phyloP scores from a whole-genome alignment of 306 rosid species.

The Inga oerstediana region DNA sequence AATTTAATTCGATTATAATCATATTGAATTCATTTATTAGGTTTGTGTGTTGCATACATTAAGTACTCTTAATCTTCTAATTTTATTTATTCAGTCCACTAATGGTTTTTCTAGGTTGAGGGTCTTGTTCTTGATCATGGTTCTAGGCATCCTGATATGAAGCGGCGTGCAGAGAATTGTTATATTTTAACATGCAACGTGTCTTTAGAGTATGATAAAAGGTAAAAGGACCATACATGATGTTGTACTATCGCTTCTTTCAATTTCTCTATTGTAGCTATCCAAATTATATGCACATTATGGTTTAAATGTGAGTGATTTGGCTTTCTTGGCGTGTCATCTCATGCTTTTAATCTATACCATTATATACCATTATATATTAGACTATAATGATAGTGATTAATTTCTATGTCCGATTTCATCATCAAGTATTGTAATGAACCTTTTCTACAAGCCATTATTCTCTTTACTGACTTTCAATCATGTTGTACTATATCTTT shows the following conservation, averaged over 20 bases:
- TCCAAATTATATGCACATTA: not conserved
- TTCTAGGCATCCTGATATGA: constrained; percentile 99
- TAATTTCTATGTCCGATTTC: not conserved
- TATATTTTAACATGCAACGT: constrained; percentile 84
- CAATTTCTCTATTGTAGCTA: not conserved
- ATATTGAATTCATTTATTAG: constrained; percentile 1
- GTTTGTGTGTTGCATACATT: not conserved
- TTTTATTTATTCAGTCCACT: constrained; percentile 15
- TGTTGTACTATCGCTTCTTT: not conserved
- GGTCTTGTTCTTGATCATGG: constrained; percentile 99
- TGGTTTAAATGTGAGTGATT: constrained; percentile 2
- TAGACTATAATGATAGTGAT: not conserved
- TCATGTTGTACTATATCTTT: not conserved
- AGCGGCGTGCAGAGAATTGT: constrained; percentile 92
- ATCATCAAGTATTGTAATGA: not conserved
- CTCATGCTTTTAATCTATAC: not conserved
- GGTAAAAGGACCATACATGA: constrained; percentile 47
- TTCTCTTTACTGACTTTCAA: not conserved
- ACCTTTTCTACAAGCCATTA: not conserved
- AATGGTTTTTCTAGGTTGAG: constrained; percentile 64
- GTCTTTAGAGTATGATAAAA: constrained; percentile 91
- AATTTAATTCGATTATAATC: not conserved
- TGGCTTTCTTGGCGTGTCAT: not conserved
- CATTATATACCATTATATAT: not conserved
- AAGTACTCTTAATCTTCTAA: not conserved